Evolutionary conservation across 1,284 basidiomycete species (phyloP), one percentile per base, ranked within the genome.

Genomic region (Volvariella volvacea): DNA sequence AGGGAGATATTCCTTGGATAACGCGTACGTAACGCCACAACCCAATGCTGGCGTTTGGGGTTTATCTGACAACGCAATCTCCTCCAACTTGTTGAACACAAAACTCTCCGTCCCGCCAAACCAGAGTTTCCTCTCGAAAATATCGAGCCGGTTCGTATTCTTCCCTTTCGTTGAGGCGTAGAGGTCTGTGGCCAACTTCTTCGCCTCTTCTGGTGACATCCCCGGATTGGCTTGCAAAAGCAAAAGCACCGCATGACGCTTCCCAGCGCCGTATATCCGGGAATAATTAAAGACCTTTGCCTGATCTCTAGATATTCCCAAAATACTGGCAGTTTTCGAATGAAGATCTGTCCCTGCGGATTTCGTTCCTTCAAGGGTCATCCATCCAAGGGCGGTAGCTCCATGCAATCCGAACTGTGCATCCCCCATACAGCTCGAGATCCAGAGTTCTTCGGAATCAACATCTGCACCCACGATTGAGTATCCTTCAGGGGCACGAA

Each of bases 231-330:
- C 81, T 62, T 99, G 95, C 44, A 94, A 72, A 1, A 99, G 71
- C 2, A 99, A 76, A 32, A 95, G 78, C 3, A 93, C 75, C 1
- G 95, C 95, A 55, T 99, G 95, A 46, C 86, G 84, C 78, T 94
- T 91, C 14, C 96, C 96, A 0, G 96, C 95, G 14, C 95, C 95
- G 57, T 99, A 99, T 55, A 99, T 98, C 41, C 96, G 83, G 34
- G 94, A 97, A 60, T 99, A 99, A 62, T 99, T 99, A 78, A 99
- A 99, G 17, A 99, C 92, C 62, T 99, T 99, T 39, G 96, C 96
- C 56, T 92, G 87, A 59, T 99, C 91, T 33, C 96, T 80, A 37
- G 90, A 89, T 49, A 94, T 97, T 16, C 92, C 90, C 40, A 99
- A 70, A 54, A 99, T 99, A 48, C 69, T 82, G 4, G 95, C 96